Base-by-base conservation (phyloP, 257 asterid genomes). In the Linderniella brevidens region DNA sequence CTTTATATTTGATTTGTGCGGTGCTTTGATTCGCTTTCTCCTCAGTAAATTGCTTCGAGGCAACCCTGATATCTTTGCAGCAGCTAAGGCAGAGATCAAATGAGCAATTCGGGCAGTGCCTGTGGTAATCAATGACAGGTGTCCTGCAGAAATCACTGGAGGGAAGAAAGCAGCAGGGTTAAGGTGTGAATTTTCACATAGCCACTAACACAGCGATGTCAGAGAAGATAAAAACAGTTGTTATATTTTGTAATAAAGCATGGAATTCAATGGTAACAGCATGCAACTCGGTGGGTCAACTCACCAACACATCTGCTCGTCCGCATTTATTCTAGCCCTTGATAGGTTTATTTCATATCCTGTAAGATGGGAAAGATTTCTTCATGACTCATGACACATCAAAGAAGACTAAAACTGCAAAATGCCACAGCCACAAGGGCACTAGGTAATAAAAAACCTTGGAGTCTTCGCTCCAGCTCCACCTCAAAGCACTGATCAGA, bases 261-360 rank as follows among this genome's bases (percentile, higher is more conserved):
- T 3, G 3, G 32, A 25, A 2, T 25, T 25, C 3, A 25, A 44
- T 38, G 57, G 41, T 59, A 65, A 53, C 35, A 46, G 50, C 47
- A 60, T 51, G 11, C 49, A 58, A 55, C 55, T 45, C 35, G n/a
- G n/a, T 38, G 47, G 58, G 46, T 46, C 60, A 53, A 46, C 69
- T 59, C 76, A 90, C 99, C 99, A 90, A 68, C 96, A 85, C 99
- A 90, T 85, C 75, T 90, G 99, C 72, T 90, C 99, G 68, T 90
- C 99, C 17, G 99, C 87, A 53, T 75, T 75, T 70, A 90, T 67
- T 67, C 76, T 90, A 42, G 92, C 74, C 80, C 99, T 75, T 58
- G 77, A 65, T 13, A 90, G 93, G 62, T 90, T 96, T 55, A 79
- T 69, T 53, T 67, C 76, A 49, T 72, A 79, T 81, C 94, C 99